phyloP scores from a whole-genome alignment of 768 basidiomycete species.

The Boletus reticuloceps region DNA sequence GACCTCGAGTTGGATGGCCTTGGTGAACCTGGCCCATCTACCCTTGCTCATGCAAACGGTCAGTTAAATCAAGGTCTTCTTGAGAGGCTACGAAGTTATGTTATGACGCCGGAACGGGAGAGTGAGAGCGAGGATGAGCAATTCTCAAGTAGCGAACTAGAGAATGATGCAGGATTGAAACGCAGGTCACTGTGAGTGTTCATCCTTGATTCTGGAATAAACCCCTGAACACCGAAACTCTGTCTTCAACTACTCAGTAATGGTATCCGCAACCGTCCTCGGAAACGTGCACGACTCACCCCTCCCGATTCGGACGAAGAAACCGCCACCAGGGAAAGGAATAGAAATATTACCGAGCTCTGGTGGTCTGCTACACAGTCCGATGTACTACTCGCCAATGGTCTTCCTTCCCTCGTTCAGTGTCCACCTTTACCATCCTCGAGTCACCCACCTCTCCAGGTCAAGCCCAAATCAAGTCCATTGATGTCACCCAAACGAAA shows the following conservation, averaged over 20 bases:
- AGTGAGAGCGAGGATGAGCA: slow-evolving; percentile 37
- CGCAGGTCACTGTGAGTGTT: slow-evolving; percentile 43
- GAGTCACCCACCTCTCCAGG: slow-evolving; percentile 2
- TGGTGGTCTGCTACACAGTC: slow-evolving; percentile 79
- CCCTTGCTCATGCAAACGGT: slow-evolving; percentile 33
- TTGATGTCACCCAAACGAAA: slow-evolving; percentile 19
- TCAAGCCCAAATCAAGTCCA: slow-evolving; percentile 12
- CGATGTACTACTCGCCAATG: slow-evolving; percentile 59
- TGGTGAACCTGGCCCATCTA: slow-evolving; percentile 35
- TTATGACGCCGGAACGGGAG: slow-evolving; percentile 29
- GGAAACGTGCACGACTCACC: slow-evolving; percentile 58
- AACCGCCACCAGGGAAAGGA: slow-evolving; percentile 28
- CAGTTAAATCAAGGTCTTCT: slow-evolving; percentile 15
- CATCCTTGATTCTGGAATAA: background rate
- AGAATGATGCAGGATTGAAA: slow-evolving; percentile 52
- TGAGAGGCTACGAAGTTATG: slow-evolving; percentile 21
- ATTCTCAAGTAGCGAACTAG: slow-evolving; percentile 20
- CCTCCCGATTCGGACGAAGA: slow-evolving; percentile 39
- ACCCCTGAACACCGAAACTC: background rate
- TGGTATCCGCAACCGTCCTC: slow-evolving; percentile 41
- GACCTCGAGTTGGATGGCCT: slow-evolving; percentile 48
- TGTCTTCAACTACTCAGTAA: slow-evolving; percentile 14
- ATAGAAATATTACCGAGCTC: slow-evolving; percentile 45
- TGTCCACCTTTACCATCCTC: slow-evolving; percentile 23
- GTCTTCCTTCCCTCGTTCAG: slow-evolving; percentile 52